A percentile compares a stretch with the other conserved stretches of the same genome.
Conservation (phyloP, 1,284 basidiomycete species). For the Trichosporon ovoides region DNA sequence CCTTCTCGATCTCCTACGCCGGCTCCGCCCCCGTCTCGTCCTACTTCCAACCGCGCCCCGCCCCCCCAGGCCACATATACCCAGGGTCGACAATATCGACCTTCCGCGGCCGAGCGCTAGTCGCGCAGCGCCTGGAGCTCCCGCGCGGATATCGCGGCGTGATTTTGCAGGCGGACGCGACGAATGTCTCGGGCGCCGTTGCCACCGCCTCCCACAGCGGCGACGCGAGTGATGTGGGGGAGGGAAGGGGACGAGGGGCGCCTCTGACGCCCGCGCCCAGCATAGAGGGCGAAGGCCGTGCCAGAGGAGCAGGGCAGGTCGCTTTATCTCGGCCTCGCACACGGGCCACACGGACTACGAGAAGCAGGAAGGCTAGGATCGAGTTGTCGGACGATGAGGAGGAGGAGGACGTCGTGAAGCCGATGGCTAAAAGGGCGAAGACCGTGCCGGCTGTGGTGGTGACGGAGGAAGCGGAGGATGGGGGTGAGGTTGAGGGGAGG, state of each 20-base stretch:
- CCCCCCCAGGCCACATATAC: conserved; percentile 15
- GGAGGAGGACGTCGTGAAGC: conserved; percentile 4
- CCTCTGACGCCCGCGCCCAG: not conserved
- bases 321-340: conserved; percentile 31
- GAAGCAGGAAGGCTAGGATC: conserved; percentile 26
- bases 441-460: no score
- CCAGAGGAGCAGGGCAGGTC: conserved; percentile 37
- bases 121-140: conserved; percentile 31
- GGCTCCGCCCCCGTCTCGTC: conserved; percentile 14
- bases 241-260: no score
- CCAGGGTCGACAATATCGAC: conserved; percentile 24
- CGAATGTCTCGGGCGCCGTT: not conserved
- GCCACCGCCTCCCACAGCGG: no score
- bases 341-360: not conserved
- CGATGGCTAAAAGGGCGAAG: not conserved
- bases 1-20: conserved; percentile 33
- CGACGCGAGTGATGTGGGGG: no score
- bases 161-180: conserved; percentile 19
- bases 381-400: conserved; percentile 8
- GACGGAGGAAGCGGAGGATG: no score
- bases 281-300: not conserved
- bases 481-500: not conserved
- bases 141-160: conserved; percentile 36
- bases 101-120: conserved; percentile 38
- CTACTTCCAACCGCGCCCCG: conserved; percentile 36